Conservation (phyloP, 371 early-diverging fungal species). For the Mortierella sp. region DNA sequence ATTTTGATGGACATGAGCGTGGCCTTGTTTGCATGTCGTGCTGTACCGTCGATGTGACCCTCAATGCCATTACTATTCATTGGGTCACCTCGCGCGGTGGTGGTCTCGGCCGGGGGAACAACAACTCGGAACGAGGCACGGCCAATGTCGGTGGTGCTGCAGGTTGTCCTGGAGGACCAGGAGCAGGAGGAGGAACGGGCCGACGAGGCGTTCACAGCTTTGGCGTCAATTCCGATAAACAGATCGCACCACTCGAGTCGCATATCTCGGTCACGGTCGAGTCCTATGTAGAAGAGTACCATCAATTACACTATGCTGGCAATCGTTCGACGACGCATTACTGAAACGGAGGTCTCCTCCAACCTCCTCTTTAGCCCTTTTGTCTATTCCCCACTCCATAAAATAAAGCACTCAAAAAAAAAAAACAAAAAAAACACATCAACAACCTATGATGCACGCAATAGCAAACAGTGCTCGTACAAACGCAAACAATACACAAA, state of each 20-base stretch:
- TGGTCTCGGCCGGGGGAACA: conserved; percentile 10
- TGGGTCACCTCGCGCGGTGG: conserved; percentile 54
- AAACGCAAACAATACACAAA: no score
- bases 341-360: no score
- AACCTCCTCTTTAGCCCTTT: no score
- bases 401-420: no score
- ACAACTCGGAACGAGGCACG: neutral
- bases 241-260: conserved; percentile 35
- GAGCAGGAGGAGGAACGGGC: conserved; percentile 6
- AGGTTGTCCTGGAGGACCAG: neutral
- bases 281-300: conserved; percentile 46
- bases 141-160: neutral
- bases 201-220: neutral
- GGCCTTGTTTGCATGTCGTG: conserved; percentile 42
- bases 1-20: conserved; percentile 56
- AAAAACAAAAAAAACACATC: no score
- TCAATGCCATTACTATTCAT: conserved; percentile 50
- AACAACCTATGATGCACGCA: no score
- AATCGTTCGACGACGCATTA: neutral
- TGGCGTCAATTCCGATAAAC: conserved; percentile 21
- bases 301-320: conserved; percentile 30
- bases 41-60: conserved; percentile 47
- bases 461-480: no score
- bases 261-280: conserved; percentile 42
- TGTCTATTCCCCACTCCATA: no score